Percentiles rank a stretch among this genome's conserved stretches.
Evolutionary conservation across 1,139 yeast genomes (phyloP).

Genomic region (Pichia sp.): DNA sequence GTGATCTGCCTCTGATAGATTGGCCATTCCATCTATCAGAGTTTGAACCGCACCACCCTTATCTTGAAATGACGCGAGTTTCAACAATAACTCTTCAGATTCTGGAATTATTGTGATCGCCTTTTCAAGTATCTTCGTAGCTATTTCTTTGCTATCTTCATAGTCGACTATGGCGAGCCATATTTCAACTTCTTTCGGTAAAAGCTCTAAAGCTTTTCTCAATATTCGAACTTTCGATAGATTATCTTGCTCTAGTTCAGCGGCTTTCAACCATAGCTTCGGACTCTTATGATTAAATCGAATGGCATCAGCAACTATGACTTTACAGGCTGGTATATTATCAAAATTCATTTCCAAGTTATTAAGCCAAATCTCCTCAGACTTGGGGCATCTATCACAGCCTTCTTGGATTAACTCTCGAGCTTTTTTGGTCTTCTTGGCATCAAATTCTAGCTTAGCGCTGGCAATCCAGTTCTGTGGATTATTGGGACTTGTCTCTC

Average conservation of each 20-base stretch:
- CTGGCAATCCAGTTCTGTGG: constrained; percentile 86
- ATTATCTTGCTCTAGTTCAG: constrained; percentile 53
- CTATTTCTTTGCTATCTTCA: constrained; percentile 44
- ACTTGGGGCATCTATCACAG: constrained; percentile 57
- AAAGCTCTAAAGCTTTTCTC: constrained; percentile 50
- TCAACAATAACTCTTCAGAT: constrained; percentile 59
- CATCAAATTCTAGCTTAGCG: constrained; percentile 70
- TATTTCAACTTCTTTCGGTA: constrained; percentile 40
- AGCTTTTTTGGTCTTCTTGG: constrained; percentile 51
- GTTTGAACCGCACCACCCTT: constrained; percentile 41
- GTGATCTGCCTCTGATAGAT: background rate
- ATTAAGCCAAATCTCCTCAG: constrained; percentile 79
- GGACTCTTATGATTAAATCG: constrained; percentile 48
- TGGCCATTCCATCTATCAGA: constrained; percentile 48
- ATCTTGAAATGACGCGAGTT: constrained; percentile 27
- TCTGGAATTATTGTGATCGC: constrained; percentile 67
- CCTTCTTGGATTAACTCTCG: constrained; percentile 61
- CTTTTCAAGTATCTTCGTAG: constrained; percentile 47
- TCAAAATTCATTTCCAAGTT: constrained; percentile 56
- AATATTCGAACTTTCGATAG: constrained; percentile 48
- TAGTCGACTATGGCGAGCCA: constrained; percentile 49
- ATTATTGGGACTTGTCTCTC: constrained; percentile 66
- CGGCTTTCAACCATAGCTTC: constrained; percentile 66
- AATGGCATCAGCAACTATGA: constrained; percentile 62
- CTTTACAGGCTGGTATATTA: constrained; percentile 40